A percentile compares a stretch with the other conserved stretches of the same genome.
Evolutionary conservation across 1,284 basidiomycete species (phyloP).

Genomic region (Rhodofomes roseus): DNA sequence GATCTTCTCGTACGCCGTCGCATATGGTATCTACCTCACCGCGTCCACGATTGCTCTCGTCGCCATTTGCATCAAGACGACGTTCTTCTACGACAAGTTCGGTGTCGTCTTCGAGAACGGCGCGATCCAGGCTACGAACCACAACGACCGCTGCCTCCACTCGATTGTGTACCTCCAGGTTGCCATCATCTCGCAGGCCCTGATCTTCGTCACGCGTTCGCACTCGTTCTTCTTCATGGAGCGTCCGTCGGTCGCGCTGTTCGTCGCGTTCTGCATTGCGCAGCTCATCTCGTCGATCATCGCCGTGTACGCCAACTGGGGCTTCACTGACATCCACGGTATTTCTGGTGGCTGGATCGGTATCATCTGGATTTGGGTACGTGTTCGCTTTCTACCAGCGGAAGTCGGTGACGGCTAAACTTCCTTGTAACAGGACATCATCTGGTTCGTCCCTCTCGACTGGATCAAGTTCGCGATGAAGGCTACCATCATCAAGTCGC

Average conservation of each 20-base stretch:
- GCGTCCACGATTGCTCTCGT: slow-evolving; percentile 85
- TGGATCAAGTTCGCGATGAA: slow-evolving; percentile 97
- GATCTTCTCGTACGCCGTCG: slow-evolving; percentile 94
- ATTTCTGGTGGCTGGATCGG: slow-evolving; percentile 95
- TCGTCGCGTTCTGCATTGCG: slow-evolving; percentile 89
- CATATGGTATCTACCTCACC: slow-evolving; percentile 92
- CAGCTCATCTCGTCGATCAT: slow-evolving; percentile 96
- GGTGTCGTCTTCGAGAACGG: slow-evolving; percentile 56
- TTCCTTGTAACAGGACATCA: slow-evolving; percentile 59
- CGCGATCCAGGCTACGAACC: slow-evolving; percentile 34
- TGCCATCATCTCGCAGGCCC: slow-evolving; percentile 96
- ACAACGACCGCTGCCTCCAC: slow-evolving; percentile 79
- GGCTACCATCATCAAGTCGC: slow-evolving; percentile 82
- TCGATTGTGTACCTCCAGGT: slow-evolving; percentile 88
- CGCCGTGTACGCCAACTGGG: slow-evolving; percentile 89
- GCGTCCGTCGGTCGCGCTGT: slow-evolving; percentile 86
- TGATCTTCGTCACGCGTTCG: slow-evolving; percentile 96
- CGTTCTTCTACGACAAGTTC: slow-evolving; percentile 89
- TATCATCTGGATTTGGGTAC: slow-evolving; percentile 93
- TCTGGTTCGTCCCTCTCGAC: slow-evolving; percentile 95
- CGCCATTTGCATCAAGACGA: slow-evolving; percentile 82
- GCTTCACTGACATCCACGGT: slow-evolving; percentile 75
- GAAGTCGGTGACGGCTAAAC: slow-evolving; percentile 6
- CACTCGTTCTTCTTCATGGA: slow-evolving; percentile 99
- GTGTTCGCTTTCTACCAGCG: slow-evolving; percentile 24